phyloP scores from a whole-genome alignment of 2,329 filamentous ascomycete genomes.

The Sphaerostilbella broomeana region DNA sequence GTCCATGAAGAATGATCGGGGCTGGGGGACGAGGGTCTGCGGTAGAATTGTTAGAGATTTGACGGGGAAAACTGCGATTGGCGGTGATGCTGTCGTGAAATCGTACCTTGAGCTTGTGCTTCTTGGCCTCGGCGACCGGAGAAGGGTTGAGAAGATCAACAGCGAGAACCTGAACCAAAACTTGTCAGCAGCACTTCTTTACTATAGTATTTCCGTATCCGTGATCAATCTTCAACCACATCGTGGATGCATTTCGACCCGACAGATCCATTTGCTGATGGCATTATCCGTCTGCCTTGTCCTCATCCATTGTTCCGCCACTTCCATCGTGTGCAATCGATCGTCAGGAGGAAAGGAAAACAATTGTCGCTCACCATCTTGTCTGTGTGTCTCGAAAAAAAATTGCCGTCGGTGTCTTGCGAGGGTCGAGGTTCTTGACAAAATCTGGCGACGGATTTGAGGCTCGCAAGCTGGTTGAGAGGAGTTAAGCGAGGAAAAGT shows the following conservation, averaged over 20 bases:
- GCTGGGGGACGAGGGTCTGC: slow-evolving; percentile 87
- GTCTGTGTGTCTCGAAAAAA: slow-evolving; percentile 46
- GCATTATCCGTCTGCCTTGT: slow-evolving; percentile 14
- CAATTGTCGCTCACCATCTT: slow-evolving; percentile 58
- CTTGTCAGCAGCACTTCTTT: slow-evolving; percentile 39
- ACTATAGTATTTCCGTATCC: neutral
- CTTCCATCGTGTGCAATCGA: slow-evolving; percentile 16
- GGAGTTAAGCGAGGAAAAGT: slow-evolving; percentile 45
- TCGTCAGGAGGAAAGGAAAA: slow-evolving; percentile 14
- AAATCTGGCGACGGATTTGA: slow-evolving; percentile 53
- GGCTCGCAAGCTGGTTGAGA: slow-evolving; percentile 43
- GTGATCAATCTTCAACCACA: neutral
- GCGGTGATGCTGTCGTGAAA: slow-evolving; percentile 12
- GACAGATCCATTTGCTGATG: slow-evolving; percentile 14
- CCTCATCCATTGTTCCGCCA: slow-evolving; percentile 18
- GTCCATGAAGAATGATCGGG: slow-evolving; percentile 99
- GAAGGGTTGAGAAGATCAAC: slow-evolving; percentile 99
- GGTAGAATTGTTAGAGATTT: slow-evolving; percentile 17
- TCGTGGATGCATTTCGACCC: slow-evolving; percentile 15
- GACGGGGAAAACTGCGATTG: slow-evolving; percentile 1
- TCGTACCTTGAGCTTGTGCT: slow-evolving; percentile 99
- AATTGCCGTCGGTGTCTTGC: slow-evolving; percentile 38
- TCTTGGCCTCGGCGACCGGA: slow-evolving; percentile 94
- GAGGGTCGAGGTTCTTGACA: slow-evolving; percentile 43
- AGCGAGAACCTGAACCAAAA: slow-evolving; percentile 80